phyloP scores from a whole-genome alignment of 345 rosid genomes.

The Brassica cretica region DNA sequence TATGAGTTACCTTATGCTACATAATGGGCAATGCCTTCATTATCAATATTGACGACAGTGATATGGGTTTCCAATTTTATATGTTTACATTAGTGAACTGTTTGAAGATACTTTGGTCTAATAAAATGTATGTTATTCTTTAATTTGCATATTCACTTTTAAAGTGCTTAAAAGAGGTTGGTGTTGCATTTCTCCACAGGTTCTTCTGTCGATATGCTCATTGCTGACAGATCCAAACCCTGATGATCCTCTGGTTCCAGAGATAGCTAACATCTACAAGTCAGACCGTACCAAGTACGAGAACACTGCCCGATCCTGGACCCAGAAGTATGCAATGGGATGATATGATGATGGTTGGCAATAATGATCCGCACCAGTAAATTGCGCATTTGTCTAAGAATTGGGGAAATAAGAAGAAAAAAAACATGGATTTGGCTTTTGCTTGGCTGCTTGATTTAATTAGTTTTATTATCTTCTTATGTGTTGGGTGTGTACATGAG shows the following conservation, averaged over 20 bases:
- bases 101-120: neutral
- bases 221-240: constrained; percentile 74
- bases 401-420: constrained; percentile 16
- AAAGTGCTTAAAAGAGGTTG: constrained; percentile 3
- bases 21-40: neutral
- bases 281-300: constrained; percentile 69
- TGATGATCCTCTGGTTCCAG: constrained; percentile 72
- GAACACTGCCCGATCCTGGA: constrained; percentile 63
- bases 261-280: constrained; percentile 69
- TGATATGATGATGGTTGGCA: constrained; percentile 26
- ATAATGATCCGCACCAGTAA: constrained; percentile 3
- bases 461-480: constrained; percentile 2
- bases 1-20: neutral
- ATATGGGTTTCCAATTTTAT: neutral
- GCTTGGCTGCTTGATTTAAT: constrained; percentile 7
- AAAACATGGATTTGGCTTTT: constrained; percentile 14
- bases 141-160: neutral
- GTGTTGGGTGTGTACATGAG: constrained; percentile 34
- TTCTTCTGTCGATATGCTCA: constrained; percentile 72
- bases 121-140: neutral
- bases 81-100: neutral
- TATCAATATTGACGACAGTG: too few relatives aligned
- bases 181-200: constrained; percentile 40
- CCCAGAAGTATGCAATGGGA: constrained; percentile 72
- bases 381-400: constrained; percentile 20